A percentile compares a stretch with the other conserved stretches of the same genome.
Conservation (phyloP, 2,329 filamentous ascomycete genomes). For the Capronia americana region DNA sequence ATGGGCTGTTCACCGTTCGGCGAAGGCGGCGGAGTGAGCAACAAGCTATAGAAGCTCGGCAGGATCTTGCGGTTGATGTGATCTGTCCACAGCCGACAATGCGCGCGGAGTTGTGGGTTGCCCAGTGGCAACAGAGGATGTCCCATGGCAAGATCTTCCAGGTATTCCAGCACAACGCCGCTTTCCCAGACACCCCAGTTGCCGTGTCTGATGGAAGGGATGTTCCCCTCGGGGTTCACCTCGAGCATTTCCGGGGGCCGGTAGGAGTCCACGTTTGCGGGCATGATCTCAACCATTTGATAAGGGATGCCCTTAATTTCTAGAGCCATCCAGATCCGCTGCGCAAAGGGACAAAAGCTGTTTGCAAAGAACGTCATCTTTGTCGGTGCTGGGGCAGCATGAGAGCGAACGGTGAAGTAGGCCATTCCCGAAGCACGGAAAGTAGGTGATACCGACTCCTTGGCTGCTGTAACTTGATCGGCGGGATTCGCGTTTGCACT, state of each 20-base stretch:
- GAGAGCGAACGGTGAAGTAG: slow-evolving; percentile 70
- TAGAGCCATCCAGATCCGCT: slow-evolving; percentile 87
- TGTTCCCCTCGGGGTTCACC: slow-evolving; percentile 75
- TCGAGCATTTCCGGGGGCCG: slow-evolving; percentile 75
- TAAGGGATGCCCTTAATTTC: slow-evolving; percentile 79
- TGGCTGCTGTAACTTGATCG: slow-evolving; percentile 19
- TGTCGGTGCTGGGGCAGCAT: slow-evolving; percentile 68
- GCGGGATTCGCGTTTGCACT: slow-evolving; percentile 2
- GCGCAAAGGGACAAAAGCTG: slow-evolving; percentile 86
- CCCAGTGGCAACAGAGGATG: slow-evolving; percentile 67
- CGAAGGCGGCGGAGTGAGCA: slow-evolving; percentile 51
- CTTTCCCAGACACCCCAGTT: slow-evolving; percentile 85
- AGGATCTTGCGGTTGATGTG: slow-evolving; percentile 81
- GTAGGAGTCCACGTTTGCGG: slow-evolving; percentile 66
- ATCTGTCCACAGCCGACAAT: slow-evolving; percentile 79
- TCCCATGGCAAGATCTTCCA: slow-evolving; percentile 73
- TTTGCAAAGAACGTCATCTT: slow-evolving; percentile 77
- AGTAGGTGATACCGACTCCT: slow-evolving; percentile 26
- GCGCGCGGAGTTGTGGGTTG: slow-evolving; percentile 71
- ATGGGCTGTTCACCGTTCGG: slow-evolving; percentile 15
- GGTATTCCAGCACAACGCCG: slow-evolving; percentile 83
- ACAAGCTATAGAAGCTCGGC: slow-evolving; percentile 74
- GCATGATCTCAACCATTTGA: slow-evolving; percentile 77
- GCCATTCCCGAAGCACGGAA: slow-evolving; percentile 63
- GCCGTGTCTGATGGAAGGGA: slow-evolving; percentile 77